A percentile compares a stretch with the other conserved stretches of the same genome.
Evolutionary conservation across 2,329 filamentous ascomycete species (phyloP).

Genomic region (Diaporthe vexans): DNA sequence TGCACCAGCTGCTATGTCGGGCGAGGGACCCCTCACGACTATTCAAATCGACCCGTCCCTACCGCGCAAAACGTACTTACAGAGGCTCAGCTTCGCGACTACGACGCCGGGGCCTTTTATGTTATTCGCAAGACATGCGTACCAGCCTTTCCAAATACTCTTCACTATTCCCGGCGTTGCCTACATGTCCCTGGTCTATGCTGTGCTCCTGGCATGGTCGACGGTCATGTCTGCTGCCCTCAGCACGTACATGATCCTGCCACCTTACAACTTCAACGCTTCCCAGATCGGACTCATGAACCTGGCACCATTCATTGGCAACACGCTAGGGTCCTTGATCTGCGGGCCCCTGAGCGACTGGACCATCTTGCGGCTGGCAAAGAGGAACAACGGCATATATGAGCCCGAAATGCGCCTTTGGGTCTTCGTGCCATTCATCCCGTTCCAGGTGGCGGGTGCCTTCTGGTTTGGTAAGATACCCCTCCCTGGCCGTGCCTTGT

Average conservation of each 20-base stretch:
- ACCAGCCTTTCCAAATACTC: conserved; percentile 42
- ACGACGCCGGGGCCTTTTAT: conserved; percentile 38
- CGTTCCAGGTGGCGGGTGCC: conserved; percentile 41
- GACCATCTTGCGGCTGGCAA: conserved; percentile 51
- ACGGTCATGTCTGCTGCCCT: conserved; percentile 40
- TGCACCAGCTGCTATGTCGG: neutral
- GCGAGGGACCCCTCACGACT: conserved; percentile 8
- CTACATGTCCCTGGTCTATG: conserved; percentile 41
- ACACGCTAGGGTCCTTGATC: conserved; percentile 50
- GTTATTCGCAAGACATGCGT: conserved; percentile 40
- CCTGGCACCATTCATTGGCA: conserved; percentile 41
- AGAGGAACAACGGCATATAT: conserved; percentile 52
- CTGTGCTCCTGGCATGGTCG: conserved; percentile 40
- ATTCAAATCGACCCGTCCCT: conserved; percentile 33
- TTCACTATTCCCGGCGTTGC: conserved; percentile 41
- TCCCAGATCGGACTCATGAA: conserved; percentile 42
- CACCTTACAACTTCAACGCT: conserved; percentile 40
- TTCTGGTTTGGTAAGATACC: conserved; percentile 39
- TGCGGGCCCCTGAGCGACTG: conserved; percentile 52
- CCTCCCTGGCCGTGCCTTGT: neutral
- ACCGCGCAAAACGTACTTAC: conserved; percentile 41
- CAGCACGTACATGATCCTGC: conserved; percentile 40
- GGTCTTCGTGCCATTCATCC: conserved; percentile 45
- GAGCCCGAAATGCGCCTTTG: conserved; percentile 56
- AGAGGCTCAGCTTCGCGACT: conserved; percentile 38